A percentile compares a stretch with the other conserved stretches of the same genome.
Evolutionary conservation across 208 protist species (phyloP).

Genomic region (Wallacemonas rigidus): DNA sequence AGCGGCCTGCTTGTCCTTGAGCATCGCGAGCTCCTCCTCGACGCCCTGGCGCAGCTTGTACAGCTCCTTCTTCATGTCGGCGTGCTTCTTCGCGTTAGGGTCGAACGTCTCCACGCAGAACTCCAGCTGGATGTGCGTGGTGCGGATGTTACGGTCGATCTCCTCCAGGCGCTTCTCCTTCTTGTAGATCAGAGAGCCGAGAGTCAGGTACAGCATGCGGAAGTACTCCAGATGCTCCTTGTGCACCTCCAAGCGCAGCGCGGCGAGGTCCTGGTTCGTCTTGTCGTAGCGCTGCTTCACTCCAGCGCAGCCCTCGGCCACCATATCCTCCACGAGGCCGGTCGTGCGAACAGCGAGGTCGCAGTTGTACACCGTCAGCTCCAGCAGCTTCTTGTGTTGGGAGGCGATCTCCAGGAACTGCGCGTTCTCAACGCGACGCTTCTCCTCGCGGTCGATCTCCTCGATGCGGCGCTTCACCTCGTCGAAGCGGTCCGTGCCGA

Average conservation of each 20-base stretch:
- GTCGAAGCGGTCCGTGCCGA: slow-evolving; percentile 74
- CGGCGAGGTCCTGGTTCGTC: slow-evolving; percentile 52
- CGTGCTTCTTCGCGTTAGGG: slow-evolving; percentile 73
- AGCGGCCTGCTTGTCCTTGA: slow-evolving; percentile 57
- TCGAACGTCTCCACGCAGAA: slow-evolving; percentile 78
- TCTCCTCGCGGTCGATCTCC: slow-evolving; percentile 82
- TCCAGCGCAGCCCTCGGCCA: slow-evolving; percentile 72
- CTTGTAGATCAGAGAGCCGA: slow-evolving; percentile 78
- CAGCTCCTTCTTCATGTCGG: slow-evolving; percentile 60
- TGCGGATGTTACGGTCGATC: slow-evolving; percentile 52
- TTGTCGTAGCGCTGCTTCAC: slow-evolving; percentile 73
- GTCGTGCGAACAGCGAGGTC: slow-evolving; percentile 53
- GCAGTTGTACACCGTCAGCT: slow-evolving; percentile 74
- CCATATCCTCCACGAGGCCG: slow-evolving; percentile 68
- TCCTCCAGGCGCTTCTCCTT: slow-evolving; percentile 44
- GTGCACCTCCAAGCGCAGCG: slow-evolving; percentile 63
- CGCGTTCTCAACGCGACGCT: slow-evolving; percentile 81
- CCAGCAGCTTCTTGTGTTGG: slow-evolving; percentile 77
- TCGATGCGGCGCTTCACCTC: slow-evolving; percentile 82
- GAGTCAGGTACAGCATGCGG: slow-evolving; percentile 71
- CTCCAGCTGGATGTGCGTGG: slow-evolving; percentile 68
- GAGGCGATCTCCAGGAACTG: slow-evolving; percentile 81
- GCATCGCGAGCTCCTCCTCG: slow-evolving; percentile 61
- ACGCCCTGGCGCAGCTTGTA: slow-evolving; percentile 56
- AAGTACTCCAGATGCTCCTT: slow-evolving; percentile 72